phyloP scores from a whole-genome alignment of 352 stramenopile species.

The Globisporangium middletonii region DNA sequence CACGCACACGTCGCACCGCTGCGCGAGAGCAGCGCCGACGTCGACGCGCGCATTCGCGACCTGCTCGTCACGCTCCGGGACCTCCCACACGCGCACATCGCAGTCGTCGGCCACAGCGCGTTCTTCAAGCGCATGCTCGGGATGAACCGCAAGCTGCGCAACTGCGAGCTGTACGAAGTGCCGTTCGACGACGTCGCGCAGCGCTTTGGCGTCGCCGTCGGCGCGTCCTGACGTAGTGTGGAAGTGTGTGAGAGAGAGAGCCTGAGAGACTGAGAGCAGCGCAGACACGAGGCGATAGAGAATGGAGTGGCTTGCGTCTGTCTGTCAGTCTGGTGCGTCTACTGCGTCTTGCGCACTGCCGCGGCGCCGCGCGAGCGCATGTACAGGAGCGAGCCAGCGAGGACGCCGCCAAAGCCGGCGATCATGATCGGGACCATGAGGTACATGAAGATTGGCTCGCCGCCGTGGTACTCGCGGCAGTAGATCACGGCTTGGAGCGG shows the following conservation, averaged over 20 bases:
- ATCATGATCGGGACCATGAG: slow-evolving; percentile 74
- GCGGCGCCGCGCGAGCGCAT: slow-evolving; percentile 15
- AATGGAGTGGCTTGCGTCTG: not conserved
- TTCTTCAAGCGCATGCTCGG: slow-evolving; percentile 84
- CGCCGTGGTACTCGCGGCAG: slow-evolving; percentile 72
- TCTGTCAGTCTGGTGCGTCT: not conserved
- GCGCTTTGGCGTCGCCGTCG: slow-evolving; percentile 9
- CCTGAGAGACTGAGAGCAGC: not conserved
- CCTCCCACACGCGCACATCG: slow-evolving; percentile 65
- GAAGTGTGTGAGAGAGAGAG: no score
- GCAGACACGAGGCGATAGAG: not conserved
- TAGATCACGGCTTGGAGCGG: slow-evolving; percentile 77
- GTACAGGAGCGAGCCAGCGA: slow-evolving; percentile 41
- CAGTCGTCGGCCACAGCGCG: slow-evolving; percentile 73
- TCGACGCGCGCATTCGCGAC: slow-evolving; percentile 60
- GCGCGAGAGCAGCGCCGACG: slow-evolving; percentile 43
- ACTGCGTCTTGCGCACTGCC: slow-evolving; percentile 17
- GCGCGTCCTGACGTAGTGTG: not conserved
- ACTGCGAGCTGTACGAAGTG: slow-evolving; percentile 70
- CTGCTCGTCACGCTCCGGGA: slow-evolving; percentile 50
- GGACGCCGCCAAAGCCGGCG: slow-evolving; percentile 44
- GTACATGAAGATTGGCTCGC: slow-evolving; percentile 74
- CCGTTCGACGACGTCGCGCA: slow-evolving; percentile 21
- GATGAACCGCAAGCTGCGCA: slow-evolving; percentile 73
- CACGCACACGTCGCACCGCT: slow-evolving; percentile 47